Base-by-base conservation (phyloP, 768 basidiomycete species). In the Kwoniella shandongensis region DNA sequence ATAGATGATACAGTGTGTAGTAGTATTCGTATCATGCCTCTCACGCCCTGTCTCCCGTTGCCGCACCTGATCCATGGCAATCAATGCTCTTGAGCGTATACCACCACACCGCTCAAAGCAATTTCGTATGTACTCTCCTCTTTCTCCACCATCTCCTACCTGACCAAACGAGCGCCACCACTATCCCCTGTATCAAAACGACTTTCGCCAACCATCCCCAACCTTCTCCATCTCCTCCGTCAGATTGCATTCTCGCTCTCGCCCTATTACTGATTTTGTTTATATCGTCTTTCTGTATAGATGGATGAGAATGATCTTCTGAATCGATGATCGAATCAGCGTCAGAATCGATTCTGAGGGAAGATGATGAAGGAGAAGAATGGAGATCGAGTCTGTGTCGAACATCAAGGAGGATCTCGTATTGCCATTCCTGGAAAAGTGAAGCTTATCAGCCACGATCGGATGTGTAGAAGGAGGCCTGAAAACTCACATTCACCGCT, bases 361-460 rank as follows among this genome's bases (percentile, higher is more conserved):
- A 22, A 20, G 27, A 10, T 23, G 25, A 18, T 18, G 49, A 18
- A 26, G 41, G 30, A n/a, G 40, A 40, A 12, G 35, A 23, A 41
- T 50, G 50, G 6, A 58, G 48, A 36, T 58, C 56, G 20, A 58
- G 48, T 35, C 51, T 58, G 40, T 63, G 59, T 32, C 55, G 51
- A 32, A 67, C 59, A 45, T 67, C 65, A 25, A 67, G 65, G 2
- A 67, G 49, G 18, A 67, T 53, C 32, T 67, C 65, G 36, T 63
- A 63, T 53, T 67, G 55, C 62, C 62, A 67, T 55, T 63, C 65
- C 65, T 66, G 35, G 3, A 44, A 13, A 6, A 12, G 18, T 17
- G 12, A 27, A n/a, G n/a, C 2, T 6, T 12, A 44, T 51, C 17
- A 40, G 36, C n/a, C 36, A 10, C 36, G 11, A 38, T 38, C n/a